Evolutionary conservation across 805 yeast species (phyloP), one percentile per base, ranked within the genome.

Genomic region (Candida tibetensis): DNA sequence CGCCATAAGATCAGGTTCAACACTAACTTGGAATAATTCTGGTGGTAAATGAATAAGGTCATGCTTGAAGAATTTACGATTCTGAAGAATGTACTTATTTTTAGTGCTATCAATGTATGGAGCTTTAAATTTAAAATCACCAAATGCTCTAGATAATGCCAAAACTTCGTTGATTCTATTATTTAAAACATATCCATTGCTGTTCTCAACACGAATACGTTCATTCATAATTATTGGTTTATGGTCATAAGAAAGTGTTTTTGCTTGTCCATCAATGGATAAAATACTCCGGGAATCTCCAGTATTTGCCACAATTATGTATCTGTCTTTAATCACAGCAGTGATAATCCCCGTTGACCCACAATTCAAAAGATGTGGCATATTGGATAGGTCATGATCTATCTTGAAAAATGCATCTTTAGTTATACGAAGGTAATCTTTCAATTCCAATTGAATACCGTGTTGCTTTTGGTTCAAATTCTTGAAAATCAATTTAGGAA

Each of bases 231-330:
- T 60, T 5, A 60, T 52, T 4, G 74, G 74, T 36, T 69, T 69
- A 43, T 69, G 74, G 46, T 69, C 74, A 47, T 62, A 69, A 17
- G 71, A 62, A 8, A 69, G 50, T 4, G 71, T 72, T 55, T 84
- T 84, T 6, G 82, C 65, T 5, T 53, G 51, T 1, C 87, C 88
- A 27, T 64, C 52, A 14, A 69, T 58, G 9, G 81, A 71, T 31
- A 81, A 48, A 5, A 84, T 74, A 42, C 84, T 74, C 42, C 95
- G 66, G 5, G 90, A 82, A 57, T 85, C 95, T 4, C 95, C 95
- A 2, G 85, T 71, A 50, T 85, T 85, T 12, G 85, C 83, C 9
- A 79, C 81, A 16, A 74, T 69, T 10, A 85, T 62, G 41, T 55
- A 64, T 22, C 55, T 48, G 25, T 58, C 49, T n/a, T 54, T 53